Evolutionary conservation across 805 yeast species (phyloP), one percentile per base, ranked within the genome.

Genomic region (Candida ascalaphidarum): DNA sequence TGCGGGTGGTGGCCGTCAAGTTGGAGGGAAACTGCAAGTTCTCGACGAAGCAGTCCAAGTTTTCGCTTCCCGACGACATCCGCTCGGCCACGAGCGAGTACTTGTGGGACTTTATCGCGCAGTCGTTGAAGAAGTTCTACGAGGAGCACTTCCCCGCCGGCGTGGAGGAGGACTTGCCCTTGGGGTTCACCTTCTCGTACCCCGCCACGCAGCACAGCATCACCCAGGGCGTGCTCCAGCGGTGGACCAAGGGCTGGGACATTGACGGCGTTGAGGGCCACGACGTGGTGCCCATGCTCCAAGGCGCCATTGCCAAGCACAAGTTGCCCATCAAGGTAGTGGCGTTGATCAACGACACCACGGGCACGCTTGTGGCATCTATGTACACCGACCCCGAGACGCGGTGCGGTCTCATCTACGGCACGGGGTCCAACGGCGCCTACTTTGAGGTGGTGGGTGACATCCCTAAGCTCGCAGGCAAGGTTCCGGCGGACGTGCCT

Each of bases 241-340:
- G 89, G 58, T 89, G 97, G 97, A 89, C 97, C 38, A 89, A 89
- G 65, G 98, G 97, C 40, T 89, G 83, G 61, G 95, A 89, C 57
- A 85, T 89, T 44, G 81, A 73, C 34, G 84, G 80, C 34, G 96
- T 89, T 32, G 97, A 89, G 64, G 96, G 96, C 39, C 74, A 81
- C 33, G 94, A 89, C 51, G 96, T 89, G 35, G 95, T 82, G 29
- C 94, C 94, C 38, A 69, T 88, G 84, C 71, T 89, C 49, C 94
- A 82, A 61, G 60, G 61, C 9, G 83, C 94, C 22, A 67, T 89
- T 40, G 65, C 70, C 40, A 66, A 67, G 42, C 63, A 65, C 39
- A 55, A 68, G 13, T 74, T 84, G 28, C 94, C 96, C 39, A 82
- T 88, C 46, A 69, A 74, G 26, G 94, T 89, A 33, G 86, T 84